Evolutionary conservation across 169 alveolate genomes (phyloP).

Genomic region (Eimeria falciformis): DNA sequence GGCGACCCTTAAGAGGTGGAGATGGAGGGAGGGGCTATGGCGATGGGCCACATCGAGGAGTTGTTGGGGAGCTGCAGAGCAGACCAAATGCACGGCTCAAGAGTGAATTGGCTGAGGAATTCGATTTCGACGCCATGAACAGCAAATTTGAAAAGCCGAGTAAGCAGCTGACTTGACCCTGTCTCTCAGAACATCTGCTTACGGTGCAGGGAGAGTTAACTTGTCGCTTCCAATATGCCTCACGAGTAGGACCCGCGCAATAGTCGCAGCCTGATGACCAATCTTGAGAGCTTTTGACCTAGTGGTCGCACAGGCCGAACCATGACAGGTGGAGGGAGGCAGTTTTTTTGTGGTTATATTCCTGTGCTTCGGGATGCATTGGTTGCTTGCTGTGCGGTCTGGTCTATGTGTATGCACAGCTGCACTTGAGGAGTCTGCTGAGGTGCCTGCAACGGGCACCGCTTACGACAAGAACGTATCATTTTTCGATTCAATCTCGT

Average conservation of each 20-base stretch:
- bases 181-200: too few relatives aligned
- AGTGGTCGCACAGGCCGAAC: too few relatives aligned
- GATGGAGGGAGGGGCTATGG: constrained; percentile 52
- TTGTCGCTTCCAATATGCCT: too few relatives aligned
- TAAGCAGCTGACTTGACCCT: not conserved
- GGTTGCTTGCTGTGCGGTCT: not conserved
- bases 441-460: not conserved
- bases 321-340: too few relatives aligned
- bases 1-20: not conserved
- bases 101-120: constrained; percentile 73
- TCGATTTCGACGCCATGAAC: constrained; percentile 70
- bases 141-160: constrained; percentile 53
- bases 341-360: not conserved
- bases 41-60: constrained; percentile 42
- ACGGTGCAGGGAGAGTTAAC: too few relatives aligned
- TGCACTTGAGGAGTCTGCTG: not conserved
- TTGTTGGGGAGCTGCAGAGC: constrained; percentile 76
- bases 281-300: too few relatives aligned
- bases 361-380: not conserved
- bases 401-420: constrained; percentile 8
- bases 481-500: constrained; percentile 75
- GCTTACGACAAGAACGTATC: constrained; percentile 73
- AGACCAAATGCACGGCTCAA: constrained; percentile 69
- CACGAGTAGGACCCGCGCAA: too few relatives aligned
- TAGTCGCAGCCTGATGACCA: too few relatives aligned